phyloP scores from a whole-genome alignment of 208 protist species.

The Crithidia expoeki region DNA sequence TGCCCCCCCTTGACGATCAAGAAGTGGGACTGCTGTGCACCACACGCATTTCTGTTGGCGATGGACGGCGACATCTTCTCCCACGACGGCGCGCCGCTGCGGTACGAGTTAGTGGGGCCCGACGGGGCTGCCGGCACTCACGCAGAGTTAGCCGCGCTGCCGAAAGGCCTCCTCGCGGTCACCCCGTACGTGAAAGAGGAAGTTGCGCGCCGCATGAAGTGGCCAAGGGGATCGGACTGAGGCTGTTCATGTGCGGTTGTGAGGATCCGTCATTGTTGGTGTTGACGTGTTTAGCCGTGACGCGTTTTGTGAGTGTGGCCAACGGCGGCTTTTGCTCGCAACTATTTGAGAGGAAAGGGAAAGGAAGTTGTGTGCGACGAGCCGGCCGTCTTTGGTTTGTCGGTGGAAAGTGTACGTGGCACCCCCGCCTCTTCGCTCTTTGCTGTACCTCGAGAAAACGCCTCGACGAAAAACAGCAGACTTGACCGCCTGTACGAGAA shows the following conservation, averaged over 20 bases:
- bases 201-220: slow-evolving; percentile 45
- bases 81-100: slow-evolving; percentile 37
- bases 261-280: background rate
- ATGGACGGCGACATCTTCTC: slow-evolving; percentile 60
- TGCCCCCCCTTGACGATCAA: slow-evolving; percentile 57
- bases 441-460: no score
- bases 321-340: no score
- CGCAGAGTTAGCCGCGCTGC: slow-evolving; percentile 28
- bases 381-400: no score
- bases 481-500: no score
- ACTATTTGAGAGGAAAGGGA: no score
- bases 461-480: no score
- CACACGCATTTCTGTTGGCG: slow-evolving; percentile 72
- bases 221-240: slow-evolving; percentile 7
- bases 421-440: no score
- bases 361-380: no score
- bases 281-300: background rate
- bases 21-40: slow-evolving; percentile 82
- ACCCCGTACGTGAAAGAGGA: slow-evolving; percentile 33
- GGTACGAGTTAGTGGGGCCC: slow-evolving; percentile 30
- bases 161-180: slow-evolving; percentile 43
- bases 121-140: background rate
- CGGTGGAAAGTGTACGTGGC: no score
- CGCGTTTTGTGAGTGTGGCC: no score
- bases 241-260: no score